Percentiles rank a stretch among this genome's conserved stretches.
These are phyloP conservation scores for Tolypocladium inflatum DNA, from an alignment of 2,329 filamentous ascomycete species.

Conservation along the genomic window DNA sequence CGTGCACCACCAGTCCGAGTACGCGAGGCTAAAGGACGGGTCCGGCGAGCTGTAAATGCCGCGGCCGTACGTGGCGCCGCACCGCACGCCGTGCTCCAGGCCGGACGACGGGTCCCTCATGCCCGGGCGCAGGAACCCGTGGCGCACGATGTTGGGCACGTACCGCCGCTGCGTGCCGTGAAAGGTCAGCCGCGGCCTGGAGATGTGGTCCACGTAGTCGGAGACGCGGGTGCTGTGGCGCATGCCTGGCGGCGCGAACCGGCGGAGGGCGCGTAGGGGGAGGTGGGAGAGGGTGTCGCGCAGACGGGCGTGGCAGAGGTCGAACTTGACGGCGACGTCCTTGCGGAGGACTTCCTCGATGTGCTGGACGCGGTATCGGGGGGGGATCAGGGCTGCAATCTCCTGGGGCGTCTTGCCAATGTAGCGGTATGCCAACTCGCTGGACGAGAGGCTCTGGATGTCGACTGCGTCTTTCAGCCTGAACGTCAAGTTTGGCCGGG, in stretches of 20 bases:
- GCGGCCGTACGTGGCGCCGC: conserved; percentile 27
- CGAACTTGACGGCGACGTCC: conserved; percentile 21
- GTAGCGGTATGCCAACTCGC: conserved; percentile 16
- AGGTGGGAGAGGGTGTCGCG: conserved; percentile 10
- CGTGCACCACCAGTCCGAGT: conserved; percentile 18
- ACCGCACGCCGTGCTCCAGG: not conserved
- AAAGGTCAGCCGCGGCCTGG: conserved; percentile 25
- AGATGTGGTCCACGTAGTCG: conserved; percentile 25
- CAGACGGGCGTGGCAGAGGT: conserved; percentile 15
- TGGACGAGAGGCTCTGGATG: conserved; percentile 12
- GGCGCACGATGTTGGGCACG: conserved; percentile 31
- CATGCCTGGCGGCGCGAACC: conserved; percentile 8
- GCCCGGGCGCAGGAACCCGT: conserved; percentile 30
- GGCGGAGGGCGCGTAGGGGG: conserved; percentile 2
- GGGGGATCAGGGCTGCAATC: conserved; percentile 20
- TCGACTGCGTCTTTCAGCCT: not conserved
- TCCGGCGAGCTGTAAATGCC: conserved; percentile 35
- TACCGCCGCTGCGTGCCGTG: conserved; percentile 26
- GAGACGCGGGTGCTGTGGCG: conserved; percentile 9
- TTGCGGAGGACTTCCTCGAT: conserved; percentile 27
- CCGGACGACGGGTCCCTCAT: conserved; percentile 6
- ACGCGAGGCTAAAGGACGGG: conserved; percentile 27
- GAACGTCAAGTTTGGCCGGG: not conserved
- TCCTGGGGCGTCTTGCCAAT: conserved; percentile 20
- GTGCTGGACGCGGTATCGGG: conserved; percentile 24